Evolutionary conservation across 2,329 filamentous ascomycete species (phyloP).

Genomic region (Nothopassalora personata): DNA sequence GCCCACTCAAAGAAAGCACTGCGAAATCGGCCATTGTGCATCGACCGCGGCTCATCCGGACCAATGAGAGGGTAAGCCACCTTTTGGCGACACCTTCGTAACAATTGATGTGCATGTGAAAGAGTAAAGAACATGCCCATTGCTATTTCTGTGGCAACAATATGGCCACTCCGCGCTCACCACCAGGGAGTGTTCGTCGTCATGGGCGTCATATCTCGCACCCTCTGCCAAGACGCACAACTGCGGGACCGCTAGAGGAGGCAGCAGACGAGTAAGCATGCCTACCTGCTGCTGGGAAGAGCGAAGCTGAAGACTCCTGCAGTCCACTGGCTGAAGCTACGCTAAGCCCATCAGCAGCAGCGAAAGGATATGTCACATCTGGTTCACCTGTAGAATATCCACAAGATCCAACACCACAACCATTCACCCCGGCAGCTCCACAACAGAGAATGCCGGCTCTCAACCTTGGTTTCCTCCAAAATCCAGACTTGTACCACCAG

Average conservation of each 20-base stretch:
- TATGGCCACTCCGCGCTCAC: slow-evolving; percentile 27
- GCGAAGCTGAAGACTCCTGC: slow-evolving; percentile 19
- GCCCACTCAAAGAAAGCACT: neutral
- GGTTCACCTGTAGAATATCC: slow-evolving; percentile 2
- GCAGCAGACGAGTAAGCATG: slow-evolving; percentile 59
- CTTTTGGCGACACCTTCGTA: neutral
- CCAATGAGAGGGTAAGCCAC: neutral
- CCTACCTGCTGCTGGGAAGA: neutral
- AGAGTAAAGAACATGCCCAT: neutral
- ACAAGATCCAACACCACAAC: slow-evolving; percentile 3
- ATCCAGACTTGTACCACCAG: slow-evolving; percentile 76
- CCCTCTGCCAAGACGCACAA: slow-evolving; percentile 58
- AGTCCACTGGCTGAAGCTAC: slow-evolving; percentile 24
- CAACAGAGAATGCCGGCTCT: slow-evolving; percentile 37
- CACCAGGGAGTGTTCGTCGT: slow-evolving; percentile 26
- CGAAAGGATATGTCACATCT: neutral
- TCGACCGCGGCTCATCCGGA: neutral
- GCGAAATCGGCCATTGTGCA: neutral
- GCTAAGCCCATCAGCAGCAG: slow-evolving; percentile 14
- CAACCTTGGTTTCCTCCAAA: slow-evolving; percentile 75
- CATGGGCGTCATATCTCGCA: slow-evolving; percentile 30
- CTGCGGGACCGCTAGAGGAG: slow-evolving; percentile 69
- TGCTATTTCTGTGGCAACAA: neutral
- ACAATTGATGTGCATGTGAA: neutral
- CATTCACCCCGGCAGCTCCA: slow-evolving; percentile 11